Evolutionary conservation across 2,329 filamentous ascomycete species (phyloP).

Genomic region (Penicillium sclerotigenum): DNA sequence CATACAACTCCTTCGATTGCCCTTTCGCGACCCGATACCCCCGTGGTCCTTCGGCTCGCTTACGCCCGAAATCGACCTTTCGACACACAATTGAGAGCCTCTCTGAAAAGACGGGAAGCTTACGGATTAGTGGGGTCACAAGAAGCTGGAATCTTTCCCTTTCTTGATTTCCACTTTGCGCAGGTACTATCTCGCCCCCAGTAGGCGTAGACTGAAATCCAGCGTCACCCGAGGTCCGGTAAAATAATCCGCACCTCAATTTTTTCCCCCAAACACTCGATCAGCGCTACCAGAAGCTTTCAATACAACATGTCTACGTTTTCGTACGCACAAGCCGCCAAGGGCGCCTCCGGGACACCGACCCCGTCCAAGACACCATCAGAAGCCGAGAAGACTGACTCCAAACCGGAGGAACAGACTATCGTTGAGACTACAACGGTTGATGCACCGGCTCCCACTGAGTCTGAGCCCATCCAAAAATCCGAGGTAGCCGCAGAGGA

Average conservation of each 20-base stretch:
- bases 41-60: background rate
- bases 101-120: constrained; percentile 25
- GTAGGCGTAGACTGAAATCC: constrained; percentile 20
- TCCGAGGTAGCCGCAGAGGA: constrained; percentile 38
- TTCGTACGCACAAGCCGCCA: constrained; percentile 94
- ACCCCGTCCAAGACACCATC: constrained; percentile 42
- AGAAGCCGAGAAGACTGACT: constrained; percentile 29
- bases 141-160: constrained; percentile 25
- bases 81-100: constrained; percentile 15
- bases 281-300: constrained; percentile 40
- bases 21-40: constrained; percentile 4
- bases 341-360: constrained; percentile 61
- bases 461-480: constrained; percentile 44
- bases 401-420: constrained; percentile 32
- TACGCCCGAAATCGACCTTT: background rate
- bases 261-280: background rate
- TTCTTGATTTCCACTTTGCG: constrained; percentile 24
- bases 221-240: constrained; percentile 25
- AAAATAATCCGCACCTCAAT: constrained; percentile 22
- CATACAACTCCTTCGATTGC: constrained; percentile 1
- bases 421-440: constrained; percentile 25
- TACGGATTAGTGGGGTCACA: constrained; percentile 31
- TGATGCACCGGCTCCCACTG: constrained; percentile 37
- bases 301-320: constrained; percentile 59
- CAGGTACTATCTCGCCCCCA: constrained; percentile 26